A percentile compares a stretch with the other conserved stretches of the same genome.
Conservation (phyloP, 306 rosid genomes). For the Vigna trinervia region DNA sequence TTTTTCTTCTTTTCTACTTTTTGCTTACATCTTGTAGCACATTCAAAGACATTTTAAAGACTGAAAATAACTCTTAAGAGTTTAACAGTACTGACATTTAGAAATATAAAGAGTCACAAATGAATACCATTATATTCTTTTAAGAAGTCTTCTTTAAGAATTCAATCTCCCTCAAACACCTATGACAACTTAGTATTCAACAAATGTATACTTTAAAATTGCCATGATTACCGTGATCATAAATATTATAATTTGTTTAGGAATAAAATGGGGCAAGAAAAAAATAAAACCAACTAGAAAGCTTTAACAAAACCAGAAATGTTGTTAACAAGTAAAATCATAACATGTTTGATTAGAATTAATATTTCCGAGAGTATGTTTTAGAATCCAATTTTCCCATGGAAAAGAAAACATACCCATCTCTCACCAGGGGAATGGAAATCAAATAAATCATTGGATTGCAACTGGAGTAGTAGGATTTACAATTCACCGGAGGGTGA, state of each 20-base stretch:
- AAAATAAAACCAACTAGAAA: background rate
- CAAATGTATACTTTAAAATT: background rate
- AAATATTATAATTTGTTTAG: background rate
- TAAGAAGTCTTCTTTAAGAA: no score
- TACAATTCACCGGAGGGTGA: background rate
- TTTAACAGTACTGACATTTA: no score
- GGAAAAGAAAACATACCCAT: conserved; percentile 1
- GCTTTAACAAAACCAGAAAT: background rate
- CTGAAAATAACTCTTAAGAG: no score
- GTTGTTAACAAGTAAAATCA: background rate
- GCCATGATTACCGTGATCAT: background rate
- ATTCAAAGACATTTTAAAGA: no score
- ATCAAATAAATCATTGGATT: background rate
- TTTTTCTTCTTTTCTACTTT: no score
- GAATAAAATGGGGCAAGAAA: background rate
- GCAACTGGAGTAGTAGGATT: conserved; percentile 1
- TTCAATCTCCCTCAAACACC: no score
- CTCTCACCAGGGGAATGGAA: conserved; percentile 8
- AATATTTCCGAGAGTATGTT: background rate
- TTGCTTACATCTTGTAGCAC: no score
- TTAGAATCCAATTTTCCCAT: background rate
- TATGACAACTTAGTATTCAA: no score
- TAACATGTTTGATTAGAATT: conserved; percentile 1
- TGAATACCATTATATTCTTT: no score
- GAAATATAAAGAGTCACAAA: no score